Evolutionary conservation across 2,329 filamentous ascomycete species (phyloP).

Genomic region (Xylaria sp.): DNA sequence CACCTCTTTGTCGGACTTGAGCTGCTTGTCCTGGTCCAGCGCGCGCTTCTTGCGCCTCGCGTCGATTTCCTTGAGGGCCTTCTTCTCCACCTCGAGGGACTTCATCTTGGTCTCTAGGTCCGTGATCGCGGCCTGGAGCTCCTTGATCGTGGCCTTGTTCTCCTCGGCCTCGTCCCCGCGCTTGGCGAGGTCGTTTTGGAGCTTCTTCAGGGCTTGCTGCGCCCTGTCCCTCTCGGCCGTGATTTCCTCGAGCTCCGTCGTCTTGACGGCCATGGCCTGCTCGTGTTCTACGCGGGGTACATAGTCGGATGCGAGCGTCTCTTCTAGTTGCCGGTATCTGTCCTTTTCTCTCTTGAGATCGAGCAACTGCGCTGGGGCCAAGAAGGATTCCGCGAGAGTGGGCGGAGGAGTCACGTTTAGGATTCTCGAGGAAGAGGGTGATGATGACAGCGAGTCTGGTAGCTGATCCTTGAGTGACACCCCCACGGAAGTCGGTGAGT

Average conservation of each 20-base stretch:
- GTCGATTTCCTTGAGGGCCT: background rate
- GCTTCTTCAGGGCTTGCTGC: conserved; percentile 3
- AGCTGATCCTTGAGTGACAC: background rate
- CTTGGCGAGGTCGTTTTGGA: conserved; percentile 13
- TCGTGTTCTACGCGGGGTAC: background rate
- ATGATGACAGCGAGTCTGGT: background rate
- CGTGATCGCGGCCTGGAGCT: conserved; percentile 2
- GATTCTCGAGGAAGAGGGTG: background rate
- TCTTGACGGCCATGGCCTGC: background rate
- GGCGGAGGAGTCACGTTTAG: too few species aligned
- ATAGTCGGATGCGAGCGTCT: background rate
- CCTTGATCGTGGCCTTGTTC: background rate
- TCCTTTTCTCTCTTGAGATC: conserved; percentile 8
- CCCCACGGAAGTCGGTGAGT: background rate
- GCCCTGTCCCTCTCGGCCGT: conserved; percentile 10
- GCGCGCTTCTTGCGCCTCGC: conserved; percentile 2
- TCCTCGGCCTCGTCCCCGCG: conserved; percentile 13
- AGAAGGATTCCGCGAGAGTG: too few species aligned
- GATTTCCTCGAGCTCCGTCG: background rate
- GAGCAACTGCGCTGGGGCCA: too few species aligned
- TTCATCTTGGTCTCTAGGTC: conserved; percentile 18
- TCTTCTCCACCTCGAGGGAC: conserved; percentile 6
- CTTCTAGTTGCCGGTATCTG: conserved; percentile 1
- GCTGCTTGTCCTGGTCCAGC: conserved; percentile 13
- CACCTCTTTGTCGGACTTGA: background rate